Evolutionary conservation across 441 rosid species (phyloP), one percentile per base, ranked within the genome.

Genomic region (Gossypium davidsonii): DNA sequence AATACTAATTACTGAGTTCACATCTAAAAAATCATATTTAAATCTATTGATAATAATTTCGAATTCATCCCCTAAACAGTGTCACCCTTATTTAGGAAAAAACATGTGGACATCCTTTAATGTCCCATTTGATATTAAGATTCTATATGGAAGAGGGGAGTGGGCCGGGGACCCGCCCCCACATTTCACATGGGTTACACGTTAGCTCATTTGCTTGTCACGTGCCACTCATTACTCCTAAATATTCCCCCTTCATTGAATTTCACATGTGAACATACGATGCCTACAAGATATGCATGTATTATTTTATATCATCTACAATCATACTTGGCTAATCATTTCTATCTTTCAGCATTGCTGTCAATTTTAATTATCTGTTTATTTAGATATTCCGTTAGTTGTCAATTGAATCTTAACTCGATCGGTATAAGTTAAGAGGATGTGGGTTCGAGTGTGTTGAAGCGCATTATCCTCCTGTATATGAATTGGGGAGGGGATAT

Each of bases 161-260:
- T 79, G 89, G 85, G 83, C 82, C 79, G 78, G 66, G 79, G 82
- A 78, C 78, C 82, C 75, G 49, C 31, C 74, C 64, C 49, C 14
- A 76, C 14, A 73, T 20, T 25, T 68, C 94, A 88, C 90, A 84
- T 88, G 91, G 91, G 78, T 77, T 77, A 83, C 89, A 87, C 83
- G 90, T 84, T 80, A 78, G 14, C 5, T 65, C 71, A 70, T 49
- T 75, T 74, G 78, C 6, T 73, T 28, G 65, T 81, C 86, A 78
- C 88, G 79, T 79, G 84, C 78, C 85, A 70, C 34, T 76, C 79
- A 69, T 79, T 26, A 39, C 80, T 85, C 81, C 79, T 57, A 42
- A 68, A 72, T 79, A 78, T 78, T 84, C 83, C 64, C 61, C 25
- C 34, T 11, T 4, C 34, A 11, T 60, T 60, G 3, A n/a, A 28